phyloP scores from a whole-genome alignment of 1,284 basidiomycete genomes.

The Cronartium quercuum region DNA sequence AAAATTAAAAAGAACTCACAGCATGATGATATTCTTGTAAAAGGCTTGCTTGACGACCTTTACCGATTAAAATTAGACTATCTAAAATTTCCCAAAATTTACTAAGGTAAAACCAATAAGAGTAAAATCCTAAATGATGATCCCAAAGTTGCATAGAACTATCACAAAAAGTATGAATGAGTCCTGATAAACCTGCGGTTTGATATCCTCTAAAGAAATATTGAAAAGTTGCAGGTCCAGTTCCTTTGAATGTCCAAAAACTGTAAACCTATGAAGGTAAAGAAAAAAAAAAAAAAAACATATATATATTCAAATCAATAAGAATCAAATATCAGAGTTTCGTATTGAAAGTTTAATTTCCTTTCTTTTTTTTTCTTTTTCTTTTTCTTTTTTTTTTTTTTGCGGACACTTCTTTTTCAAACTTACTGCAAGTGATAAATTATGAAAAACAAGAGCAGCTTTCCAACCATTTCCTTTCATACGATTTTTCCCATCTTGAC shows the following conservation, averaged over 20 bases:
- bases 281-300: not conserved
- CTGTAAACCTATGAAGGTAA: slow-evolving; percentile 12
- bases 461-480: slow-evolving; percentile 43
- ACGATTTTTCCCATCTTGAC: slow-evolving; percentile 44
- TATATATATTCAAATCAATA: too few species aligned
- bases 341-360: too few species aligned
- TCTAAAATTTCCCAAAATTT: slow-evolving; percentile 50
- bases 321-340: too few species aligned
- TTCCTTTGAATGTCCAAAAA: slow-evolving; percentile 40
- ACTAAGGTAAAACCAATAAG: slow-evolving; percentile 49
- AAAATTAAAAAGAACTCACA: not conserved
- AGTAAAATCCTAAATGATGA: slow-evolving; percentile 44
- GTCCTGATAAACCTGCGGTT: slow-evolving; percentile 42
- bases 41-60: slow-evolving; percentile 48
- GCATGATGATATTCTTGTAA: slow-evolving; percentile 46
- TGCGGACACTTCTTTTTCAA: slow-evolving; percentile 35
- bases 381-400: not conserved
- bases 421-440: slow-evolving; percentile 47
- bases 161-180: slow-evolving; percentile 48
- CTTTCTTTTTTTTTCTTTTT: too few species aligned
- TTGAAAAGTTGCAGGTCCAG: slow-evolving; percentile 20
- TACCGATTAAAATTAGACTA: slow-evolving; percentile 49
- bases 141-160: slow-evolving; percentile 46
- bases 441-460: slow-evolving; percentile 46
- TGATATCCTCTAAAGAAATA: slow-evolving; percentile 28